Base-by-base conservation (phyloP, 2,329 filamentous ascomycete species). In the Fusarium sororula region DNA sequence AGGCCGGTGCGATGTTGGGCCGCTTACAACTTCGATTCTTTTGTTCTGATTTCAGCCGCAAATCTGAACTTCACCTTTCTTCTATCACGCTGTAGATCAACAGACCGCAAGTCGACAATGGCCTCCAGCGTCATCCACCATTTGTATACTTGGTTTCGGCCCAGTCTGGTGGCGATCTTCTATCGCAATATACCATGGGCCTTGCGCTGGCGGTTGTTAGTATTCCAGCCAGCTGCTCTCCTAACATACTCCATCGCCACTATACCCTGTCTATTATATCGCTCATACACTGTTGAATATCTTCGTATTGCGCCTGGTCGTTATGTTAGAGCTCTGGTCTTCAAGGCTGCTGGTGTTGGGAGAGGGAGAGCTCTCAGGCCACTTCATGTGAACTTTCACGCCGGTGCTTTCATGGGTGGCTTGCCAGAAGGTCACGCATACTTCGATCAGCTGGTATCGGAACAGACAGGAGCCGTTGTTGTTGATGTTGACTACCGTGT, bases 401-500 rank as follows among this genome's bases (percentile, higher is more conserved):
- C 82, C 32, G 85, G 85, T 7, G 84, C 73, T 24, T 86, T 85
- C 75, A 74, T 87, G 18, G 84, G 83, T 30, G 85, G 83, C 26
- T 67, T 85, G 5, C 80, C 85, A 4, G 85, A 87, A 54, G 76
- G 80, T 11, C 76, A 81, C 30, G 81, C 80, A 4, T 59, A 70
- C 0, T 84, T 83, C 59, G 82, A 82, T 63, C 64, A 78, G 4
- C 67, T 75, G 10, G 67, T 86, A 2, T 82, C 82, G 2, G 69
- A 78, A 22, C 73, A 80, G 42, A 86, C 84, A 0, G 85, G 83
- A 2, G 84, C 84, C 5, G 81, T 87, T 1, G 84, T 85, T 22
- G 80, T 88, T 13, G 86, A 85, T 64, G 82, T 88, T 9, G 85
- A 87, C 24, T 89, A 89, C 71, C 81, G 87, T 3, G 82, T 87